Conservation (phyloP, 2,329 filamentous ascomycete genomes). For the Rutstroemia sp. region DNA sequence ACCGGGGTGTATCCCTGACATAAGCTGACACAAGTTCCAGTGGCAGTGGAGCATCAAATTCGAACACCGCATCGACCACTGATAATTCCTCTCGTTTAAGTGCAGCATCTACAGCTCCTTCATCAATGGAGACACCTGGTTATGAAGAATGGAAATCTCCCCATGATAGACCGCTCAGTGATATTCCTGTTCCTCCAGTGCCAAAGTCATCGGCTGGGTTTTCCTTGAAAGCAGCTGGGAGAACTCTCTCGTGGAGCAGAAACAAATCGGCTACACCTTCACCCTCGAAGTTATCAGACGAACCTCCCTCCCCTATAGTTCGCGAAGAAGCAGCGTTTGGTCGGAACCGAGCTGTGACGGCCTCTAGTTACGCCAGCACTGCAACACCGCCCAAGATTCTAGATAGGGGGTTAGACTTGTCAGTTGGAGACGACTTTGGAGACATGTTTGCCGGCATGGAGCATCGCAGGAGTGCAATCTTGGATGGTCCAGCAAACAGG, state of each 20-base stretch:
- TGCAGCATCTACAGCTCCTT: conserved; percentile 30
- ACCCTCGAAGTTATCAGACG: conserved; percentile 16
- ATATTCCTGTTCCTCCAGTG: conserved; percentile 26
- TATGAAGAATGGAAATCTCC: conserved; percentile 26
- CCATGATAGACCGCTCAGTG: conserved; percentile 26
- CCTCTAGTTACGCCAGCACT: conserved; percentile 30
- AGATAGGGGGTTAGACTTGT: conserved; percentile 25
- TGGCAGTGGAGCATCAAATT: conserved; percentile 31
- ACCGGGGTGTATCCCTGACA: conserved; percentile 15
- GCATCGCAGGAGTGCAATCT: conserved; percentile 24
- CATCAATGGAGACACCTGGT: conserved; percentile 25
- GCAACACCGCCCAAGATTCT: conserved; percentile 27
- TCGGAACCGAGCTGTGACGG: conserved; percentile 26
- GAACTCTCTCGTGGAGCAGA: conserved; percentile 29
- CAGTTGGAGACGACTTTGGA: conserved; percentile 29
- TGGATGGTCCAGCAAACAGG: conserved; percentile 22
- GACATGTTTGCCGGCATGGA: conserved; percentile 29
- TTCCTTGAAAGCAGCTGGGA: conserved; percentile 28
- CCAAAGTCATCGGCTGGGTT: conserved; percentile 26
- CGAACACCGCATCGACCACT: conserved; percentile 29
- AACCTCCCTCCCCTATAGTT: conserved; percentile 16
- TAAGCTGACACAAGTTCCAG: conserved; percentile 16
- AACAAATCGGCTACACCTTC: conserved; percentile 21
- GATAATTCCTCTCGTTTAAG: conserved; percentile 31
- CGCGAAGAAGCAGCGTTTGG: conserved; percentile 17